Evolutionary conservation across 129 eudicot species (phyloP), one percentile per base, ranked within the genome.

Genomic region (Flaveria bidentis): DNA sequence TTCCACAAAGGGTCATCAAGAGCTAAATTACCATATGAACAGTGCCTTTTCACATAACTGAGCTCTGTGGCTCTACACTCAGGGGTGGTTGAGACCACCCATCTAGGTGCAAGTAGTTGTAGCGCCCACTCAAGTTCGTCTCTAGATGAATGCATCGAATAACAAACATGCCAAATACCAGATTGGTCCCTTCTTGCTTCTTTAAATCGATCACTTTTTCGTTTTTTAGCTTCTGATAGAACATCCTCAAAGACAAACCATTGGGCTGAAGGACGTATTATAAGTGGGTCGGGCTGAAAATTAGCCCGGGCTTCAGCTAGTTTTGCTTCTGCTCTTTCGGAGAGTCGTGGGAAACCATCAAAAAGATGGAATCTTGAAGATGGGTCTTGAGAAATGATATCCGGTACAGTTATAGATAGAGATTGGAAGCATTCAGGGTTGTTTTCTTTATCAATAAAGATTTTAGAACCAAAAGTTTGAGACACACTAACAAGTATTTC

Each of bases 51-150:
- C 36, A 92, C 93, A 33, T 89, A 92, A 28, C 77, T 61, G 42
- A 92, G 86, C 82, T 92, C 93, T 82, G 84, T 84, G 51, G 96
- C 93, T 72, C 96, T 81, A 67, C 88, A 92, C 78, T 74, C 82
- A 13, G 93, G 91, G 71, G 93, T 89, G 36, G 97, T 92, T 13
- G 97, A 89, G 30, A 89, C 96, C 41, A 89, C 93, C 96, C 97
- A 88, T 75, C 85, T 86, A 56, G 98, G 96, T 56, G 87, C 87
- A 60, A 92, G 94, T 69, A 87, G 82, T 68, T 65, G 88, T 64
- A 92, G 78, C 41, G 98, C 94, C 93, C 98, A 92, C 83, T 92
- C 98, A 53, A 92, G 64, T 85, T 92, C 98, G n/a, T 92, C 96
- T 75, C 84, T 85, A 23, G 98, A 90, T 4, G 98, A 88, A 82